phyloP scores from a whole-genome alignment of 139 green algal species.

The Desmodesmus armatus region DNA sequence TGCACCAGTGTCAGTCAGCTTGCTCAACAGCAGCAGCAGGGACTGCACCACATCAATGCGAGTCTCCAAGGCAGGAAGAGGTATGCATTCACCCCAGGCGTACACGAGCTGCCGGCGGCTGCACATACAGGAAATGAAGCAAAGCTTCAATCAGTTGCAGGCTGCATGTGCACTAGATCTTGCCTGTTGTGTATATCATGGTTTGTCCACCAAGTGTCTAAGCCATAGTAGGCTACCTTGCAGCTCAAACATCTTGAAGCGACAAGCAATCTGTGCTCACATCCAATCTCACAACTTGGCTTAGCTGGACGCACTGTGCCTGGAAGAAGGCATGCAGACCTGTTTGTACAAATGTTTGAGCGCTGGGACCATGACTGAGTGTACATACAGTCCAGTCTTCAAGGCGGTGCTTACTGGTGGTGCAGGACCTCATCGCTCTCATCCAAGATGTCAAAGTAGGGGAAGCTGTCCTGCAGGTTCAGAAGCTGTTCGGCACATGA shows the following conservation, averaged over 20 bases:
- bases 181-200: too few relatives aligned
- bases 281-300: too few relatives aligned
- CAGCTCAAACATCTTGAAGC: too few relatives aligned
- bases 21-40: slow-evolving; percentile 47
- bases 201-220: too few relatives aligned
- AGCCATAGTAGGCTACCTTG: too few relatives aligned
- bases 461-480: slow-evolving; percentile 37
- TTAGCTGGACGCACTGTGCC: neutral
- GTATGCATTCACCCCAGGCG: slow-evolving; percentile 39
- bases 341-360: too few relatives aligned
- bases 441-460: slow-evolving; percentile 71
- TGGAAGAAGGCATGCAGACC: neutral
- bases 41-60: slow-evolving; percentile 47
- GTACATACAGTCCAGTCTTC: neutral
- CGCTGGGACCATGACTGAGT: neutral
- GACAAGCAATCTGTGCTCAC: too few relatives aligned
- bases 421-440: slow-evolving; percentile 74
- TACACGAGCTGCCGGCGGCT: slow-evolving; percentile 68
- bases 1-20: neutral
- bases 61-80: slow-evolving; percentile 22
- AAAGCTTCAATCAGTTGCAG: neutral
- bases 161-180: neutral
- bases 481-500: slow-evolving; percentile 30
- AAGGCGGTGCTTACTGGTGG: slow-evolving; percentile 65
- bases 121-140: neutral